Evolutionary conservation across 176 grass and related monocot species (phyloP), one percentile per base, ranked within the genome.

Genomic region (Guadua angustifolia): DNA sequence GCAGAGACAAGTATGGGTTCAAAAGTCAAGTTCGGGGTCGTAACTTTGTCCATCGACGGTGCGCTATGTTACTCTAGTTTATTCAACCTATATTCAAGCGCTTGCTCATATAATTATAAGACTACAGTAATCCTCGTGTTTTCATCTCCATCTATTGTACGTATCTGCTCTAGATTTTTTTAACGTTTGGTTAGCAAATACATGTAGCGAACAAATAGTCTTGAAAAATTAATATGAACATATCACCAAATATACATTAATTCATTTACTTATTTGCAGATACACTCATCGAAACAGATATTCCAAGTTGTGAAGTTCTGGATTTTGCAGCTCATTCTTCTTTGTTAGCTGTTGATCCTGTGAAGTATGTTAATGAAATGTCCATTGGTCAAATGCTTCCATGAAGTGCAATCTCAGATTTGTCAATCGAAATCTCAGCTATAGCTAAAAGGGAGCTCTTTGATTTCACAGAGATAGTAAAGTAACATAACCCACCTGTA

Each of bases 1-100:
- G 89, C 91, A 99, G 97, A 91, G 88, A 85, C 97, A 99, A 90
- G 91, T 99, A 53, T 99, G 97, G 97, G 93, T 99, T 94, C 97
- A 99, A 85, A 99, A 99, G 87, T 89, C 97, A 72, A 92, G 97
- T 67, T 92, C 89, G 7, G 93, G 86, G 2, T 90, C 97, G 4
- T 99, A 77, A 99, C 67, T 84, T 86, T 82, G 52, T 43, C n/a
- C 65, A 62, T 80, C 52, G 66, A 87, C 26, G 73, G 93, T 99
- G 88, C 58, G 40, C 21, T 85, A 75, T 64, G 47, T 69, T 66
- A 43, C 24, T 40, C 4, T 76, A 52, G 40, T 69, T 83, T 79
- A 35, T 72, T 61, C 12, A 43, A 43, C 83, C 51, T 65, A 24
- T 83, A 26, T 71, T 74, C 8, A 39, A 38, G 36, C 11, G 6